A percentile compares a stretch with the other conserved stretches of the same genome.
phyloP scores from a whole-genome alignment of 257 asterid species.

The Solanum sitiens region DNA sequence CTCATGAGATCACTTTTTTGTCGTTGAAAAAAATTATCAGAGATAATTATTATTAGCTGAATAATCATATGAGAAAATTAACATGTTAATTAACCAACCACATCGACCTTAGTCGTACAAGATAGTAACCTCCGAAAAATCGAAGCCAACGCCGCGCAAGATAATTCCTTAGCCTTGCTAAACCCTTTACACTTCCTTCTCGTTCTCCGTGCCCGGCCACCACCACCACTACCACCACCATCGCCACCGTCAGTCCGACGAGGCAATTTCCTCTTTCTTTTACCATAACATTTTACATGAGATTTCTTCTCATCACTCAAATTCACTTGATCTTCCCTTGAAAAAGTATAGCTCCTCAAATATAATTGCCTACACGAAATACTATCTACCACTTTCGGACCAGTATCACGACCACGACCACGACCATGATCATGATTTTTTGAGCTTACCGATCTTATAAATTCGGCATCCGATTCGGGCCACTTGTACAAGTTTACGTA shows the following conservation, averaged over 20 bases:
- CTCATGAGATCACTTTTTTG: background rate
- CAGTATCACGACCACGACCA: background rate
- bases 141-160: slow-evolving; percentile 34
- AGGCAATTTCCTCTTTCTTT: background rate
- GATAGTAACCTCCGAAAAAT: slow-evolving; percentile 64
- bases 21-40: background rate
- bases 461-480: slow-evolving; percentile 86
- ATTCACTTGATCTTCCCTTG: slow-evolving; percentile 47
- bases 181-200: slow-evolving; percentile 18
- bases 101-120: slow-evolving; percentile 74
- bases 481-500: slow-evolving; percentile 70
- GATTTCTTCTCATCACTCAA: slow-evolving; percentile 7
- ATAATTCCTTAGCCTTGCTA: slow-evolving; percentile 31
- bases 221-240: background rate
- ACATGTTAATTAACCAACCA: slow-evolving; percentile 25
- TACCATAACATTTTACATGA: slow-evolving; percentile 26
- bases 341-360: slow-evolving; percentile 80
- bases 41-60: background rate
- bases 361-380: slow-evolving; percentile 75
- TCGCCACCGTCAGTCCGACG: background rate
- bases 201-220: background rate
- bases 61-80: background rate
- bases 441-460: slow-evolving; percentile 50
- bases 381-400: slow-evolving; percentile 64
- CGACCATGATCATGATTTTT: background rate